A percentile compares a stretch with the other conserved stretches of the same genome.
Evolutionary conservation across 225 moss, liverwort and hornwort genomes (phyloP).

Genomic region (Physcomitrium patens): DNA sequence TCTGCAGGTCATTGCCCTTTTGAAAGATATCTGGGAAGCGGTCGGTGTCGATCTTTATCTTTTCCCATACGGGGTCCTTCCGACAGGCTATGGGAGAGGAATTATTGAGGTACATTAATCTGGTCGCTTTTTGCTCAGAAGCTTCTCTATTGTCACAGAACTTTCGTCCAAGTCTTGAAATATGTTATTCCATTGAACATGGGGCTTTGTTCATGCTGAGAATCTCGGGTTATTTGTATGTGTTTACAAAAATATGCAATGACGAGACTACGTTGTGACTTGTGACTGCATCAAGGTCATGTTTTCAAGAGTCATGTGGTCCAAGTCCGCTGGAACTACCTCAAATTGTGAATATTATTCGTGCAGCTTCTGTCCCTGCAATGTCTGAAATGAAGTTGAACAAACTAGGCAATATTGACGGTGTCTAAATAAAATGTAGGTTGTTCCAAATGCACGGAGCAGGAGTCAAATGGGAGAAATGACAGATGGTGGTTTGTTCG

Average conservation of each 20-base stretch:
- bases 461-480: slow-evolving; percentile 89
- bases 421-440: slow-evolving; percentile 44
- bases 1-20: slow-evolving; percentile 81
- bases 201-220: background rate
- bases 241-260: too few relatives aligned
- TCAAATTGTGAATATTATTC: background rate
- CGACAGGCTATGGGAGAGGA: slow-evolving; percentile 88
- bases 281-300: background rate
- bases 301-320: background rate
- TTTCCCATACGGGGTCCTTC: slow-evolving; percentile 92
- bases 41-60: slow-evolving; percentile 84
- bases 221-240: too few relatives aligned
- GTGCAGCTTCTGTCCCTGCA: background rate
- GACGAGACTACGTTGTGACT: too few relatives aligned
- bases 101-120: slow-evolving; percentile 77
- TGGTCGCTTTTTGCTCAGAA: slow-evolving; percentile 1
- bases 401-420: slow-evolving; percentile 14
- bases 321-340: background rate
- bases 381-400: slow-evolving; percentile 9
- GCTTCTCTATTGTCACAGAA: background rate
- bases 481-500: slow-evolving; percentile 84
- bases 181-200: background rate
- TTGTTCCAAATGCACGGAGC: slow-evolving; percentile 76
- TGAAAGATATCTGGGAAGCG: slow-evolving; percentile 75
- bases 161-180: background rate